These are phyloP conservation scores for Anastatica hierochuntica DNA, from an alignment of 345 rosid species.

Conservation along the genomic window DNA sequence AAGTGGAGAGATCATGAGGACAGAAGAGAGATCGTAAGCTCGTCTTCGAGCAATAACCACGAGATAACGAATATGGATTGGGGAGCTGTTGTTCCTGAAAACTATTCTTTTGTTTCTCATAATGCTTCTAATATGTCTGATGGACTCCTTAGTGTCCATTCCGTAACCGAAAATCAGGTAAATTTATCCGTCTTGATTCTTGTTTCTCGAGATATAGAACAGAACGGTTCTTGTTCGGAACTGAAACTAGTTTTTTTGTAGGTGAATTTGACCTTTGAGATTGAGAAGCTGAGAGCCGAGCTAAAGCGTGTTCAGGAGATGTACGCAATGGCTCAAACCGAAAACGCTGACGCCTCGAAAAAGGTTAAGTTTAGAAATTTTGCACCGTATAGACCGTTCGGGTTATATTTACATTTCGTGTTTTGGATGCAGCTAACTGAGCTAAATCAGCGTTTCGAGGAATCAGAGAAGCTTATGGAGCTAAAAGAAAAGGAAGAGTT, in stretches of 20 bases:
- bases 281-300: conserved; percentile 79
- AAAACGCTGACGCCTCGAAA: conserved; percentile 63
- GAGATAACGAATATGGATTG: conserved; percentile 28
- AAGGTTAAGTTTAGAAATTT: conserved; percentile 46
- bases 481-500: conserved; percentile 37
- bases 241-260: conserved; percentile 19
- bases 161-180: conserved; percentile 46
- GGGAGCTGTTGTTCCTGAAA: conserved; percentile 35
- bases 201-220: not conserved
- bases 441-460: conserved; percentile 43
- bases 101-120: conserved; percentile 40
- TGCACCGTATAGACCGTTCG: too few species aligned
- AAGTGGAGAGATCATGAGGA: conserved; percentile 35
- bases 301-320: conserved; percentile 71
- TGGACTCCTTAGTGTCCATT: conserved; percentile 29
- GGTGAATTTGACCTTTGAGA: conserved; percentile 61
- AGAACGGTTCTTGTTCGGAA: not conserved
- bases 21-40: conserved; percentile 27
- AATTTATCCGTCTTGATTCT: not conserved
- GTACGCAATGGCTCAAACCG: conserved; percentile 71
- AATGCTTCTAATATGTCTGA: conserved; percentile 45
- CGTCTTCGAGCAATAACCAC: conserved; percentile 30
- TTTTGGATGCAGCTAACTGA: conserved; percentile 36
- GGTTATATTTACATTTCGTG: too few species aligned
- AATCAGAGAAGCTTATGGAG: conserved; percentile 49